Evolutionary conservation across 192 early-diverging fungal genomes (phyloP).

Genomic region (Nowakowskiella sp.): DNA sequence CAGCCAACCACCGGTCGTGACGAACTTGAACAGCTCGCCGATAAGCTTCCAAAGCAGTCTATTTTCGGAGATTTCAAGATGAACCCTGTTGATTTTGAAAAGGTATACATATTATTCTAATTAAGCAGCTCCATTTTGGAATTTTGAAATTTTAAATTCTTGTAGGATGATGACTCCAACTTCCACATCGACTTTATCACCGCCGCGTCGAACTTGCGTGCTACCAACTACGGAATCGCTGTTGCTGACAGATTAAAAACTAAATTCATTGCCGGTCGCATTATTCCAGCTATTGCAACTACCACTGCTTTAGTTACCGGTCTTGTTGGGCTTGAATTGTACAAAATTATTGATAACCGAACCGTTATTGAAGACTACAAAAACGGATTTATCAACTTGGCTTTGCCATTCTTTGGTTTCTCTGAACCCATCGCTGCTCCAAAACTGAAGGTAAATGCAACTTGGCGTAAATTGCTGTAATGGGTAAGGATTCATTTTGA

Average conservation of each 20-base stretch:
- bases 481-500: neutral
- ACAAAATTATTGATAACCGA: conserved; percentile 77
- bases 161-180: conserved; percentile 90
- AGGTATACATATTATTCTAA: conserved; percentile 35
- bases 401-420: conserved; percentile 97
- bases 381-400: conserved; percentile 97
- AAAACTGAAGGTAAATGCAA: conserved; percentile 52
- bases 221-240: conserved; percentile 72
- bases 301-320: conserved; percentile 95
- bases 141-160: neutral
- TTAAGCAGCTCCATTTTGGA: too few species aligned
- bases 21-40: conserved; percentile 60
- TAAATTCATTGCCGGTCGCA: conserved; percentile 95
- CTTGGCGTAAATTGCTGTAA: neutral
- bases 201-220: conserved; percentile 94
- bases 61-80: conserved; percentile 77
- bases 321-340: conserved; percentile 94
- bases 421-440: conserved; percentile 92
- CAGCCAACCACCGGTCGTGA: conserved; percentile 15
- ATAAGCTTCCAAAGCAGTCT: conserved; percentile 67
- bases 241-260: conserved; percentile 83
- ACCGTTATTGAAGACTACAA: conserved; percentile 92
- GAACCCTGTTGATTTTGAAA: conserved; percentile 92
- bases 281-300: conserved; percentile 96
- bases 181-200: conserved; percentile 99